phyloP scores from a whole-genome alignment of 768 basidiomycete genomes.

The Tricholoma hemisulphureum region DNA sequence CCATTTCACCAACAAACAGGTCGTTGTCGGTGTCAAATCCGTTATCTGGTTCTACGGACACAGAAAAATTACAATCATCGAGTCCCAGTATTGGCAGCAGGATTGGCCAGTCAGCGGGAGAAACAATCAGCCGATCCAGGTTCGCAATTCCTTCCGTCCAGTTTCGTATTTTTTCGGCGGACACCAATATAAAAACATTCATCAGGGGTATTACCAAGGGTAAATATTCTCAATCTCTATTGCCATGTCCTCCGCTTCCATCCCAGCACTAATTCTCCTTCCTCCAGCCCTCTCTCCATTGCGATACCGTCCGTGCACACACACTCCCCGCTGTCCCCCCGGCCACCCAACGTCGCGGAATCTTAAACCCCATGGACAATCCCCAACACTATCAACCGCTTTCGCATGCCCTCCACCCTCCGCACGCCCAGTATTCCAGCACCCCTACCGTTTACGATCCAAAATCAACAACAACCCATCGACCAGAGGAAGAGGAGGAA shows the following conservation, averaged over 20 bases:
- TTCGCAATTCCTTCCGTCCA: conserved; percentile 1
- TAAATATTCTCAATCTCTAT: conserved; percentile 3
- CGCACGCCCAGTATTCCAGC: conserved; percentile 29
- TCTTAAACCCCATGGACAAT: conserved; percentile 49
- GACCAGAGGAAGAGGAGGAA: conserved; percentile 40
- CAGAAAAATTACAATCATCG: not conserved
- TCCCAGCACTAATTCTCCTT: conserved; percentile 3
- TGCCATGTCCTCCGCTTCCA: conserved; percentile 1
- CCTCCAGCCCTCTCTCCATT: too few relatives aligned
- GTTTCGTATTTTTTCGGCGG: conserved; percentile 7
- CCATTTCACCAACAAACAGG: conserved; percentile 29
- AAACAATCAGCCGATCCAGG: not conserved
- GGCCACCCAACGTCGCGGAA: too few relatives aligned
- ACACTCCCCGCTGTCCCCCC: too few relatives aligned
- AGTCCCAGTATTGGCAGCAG: not conserved
- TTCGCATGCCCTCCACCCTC: conserved; percentile 74
- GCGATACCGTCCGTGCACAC: too few relatives aligned
- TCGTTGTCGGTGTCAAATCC: conserved; percentile 9
- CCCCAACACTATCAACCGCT: conserved; percentile 80
- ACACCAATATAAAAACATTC: conserved; percentile 34
- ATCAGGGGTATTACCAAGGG: conserved; percentile 25
- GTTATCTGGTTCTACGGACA: not conserved
- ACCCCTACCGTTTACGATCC: conserved; percentile 25
- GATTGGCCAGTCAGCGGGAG: not conserved
- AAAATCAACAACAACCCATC: conserved; percentile 18